Evolutionary conservation across 2,329 filamentous ascomycete genomes (phyloP).

Genomic region (Monosporascus sp.): DNA sequence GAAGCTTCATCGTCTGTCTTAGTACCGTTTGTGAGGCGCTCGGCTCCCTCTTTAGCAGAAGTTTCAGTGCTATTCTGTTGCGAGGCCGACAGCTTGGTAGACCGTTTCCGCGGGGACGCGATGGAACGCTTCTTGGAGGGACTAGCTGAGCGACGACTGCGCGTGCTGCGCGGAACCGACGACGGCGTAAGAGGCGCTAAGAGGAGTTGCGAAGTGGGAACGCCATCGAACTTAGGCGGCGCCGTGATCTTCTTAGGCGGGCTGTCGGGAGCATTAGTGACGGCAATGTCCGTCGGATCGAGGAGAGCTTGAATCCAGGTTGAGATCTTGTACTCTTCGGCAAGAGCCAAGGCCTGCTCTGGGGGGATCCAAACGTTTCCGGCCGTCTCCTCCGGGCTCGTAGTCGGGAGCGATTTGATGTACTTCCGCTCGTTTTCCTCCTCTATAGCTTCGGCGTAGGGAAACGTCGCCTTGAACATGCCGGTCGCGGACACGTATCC

Average conservation of each 20-base stretch:
- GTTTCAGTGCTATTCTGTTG: constrained; percentile 35
- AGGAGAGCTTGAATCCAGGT: constrained; percentile 91
- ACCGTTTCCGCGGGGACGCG: constrained; percentile 52
- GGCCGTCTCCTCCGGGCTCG: constrained; percentile 86
- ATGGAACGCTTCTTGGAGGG: constrained; percentile 49
- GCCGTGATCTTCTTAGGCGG: constrained; percentile 71
- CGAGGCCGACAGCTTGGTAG: constrained; percentile 34
- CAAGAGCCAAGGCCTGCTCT: constrained; percentile 70
- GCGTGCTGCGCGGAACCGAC: constrained; percentile 39
- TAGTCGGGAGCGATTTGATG: constrained; percentile 76
- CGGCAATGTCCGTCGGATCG: constrained; percentile 72
- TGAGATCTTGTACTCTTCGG: constrained; percentile 79
- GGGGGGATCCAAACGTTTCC: constrained; percentile 96
- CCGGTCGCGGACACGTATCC: constrained; percentile 81
- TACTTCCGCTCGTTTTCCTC: constrained; percentile 74
- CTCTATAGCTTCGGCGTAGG: constrained; percentile 66
- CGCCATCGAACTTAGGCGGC: constrained; percentile 69
- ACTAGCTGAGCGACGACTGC: constrained; percentile 52
- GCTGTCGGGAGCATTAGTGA: constrained; percentile 52
- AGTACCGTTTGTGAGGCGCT: constrained; percentile 26
- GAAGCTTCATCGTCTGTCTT: constrained; percentile 46
- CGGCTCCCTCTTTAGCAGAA: constrained; percentile 23
- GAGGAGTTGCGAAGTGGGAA: constrained; percentile 38
- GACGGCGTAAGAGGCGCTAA: constrained; percentile 47
- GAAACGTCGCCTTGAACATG: constrained; percentile 90